Evolutionary conservation across 1,284 basidiomycete genomes (phyloP), one percentile per base, ranked within the genome.

Genomic region (Clitocybe nebularis): DNA sequence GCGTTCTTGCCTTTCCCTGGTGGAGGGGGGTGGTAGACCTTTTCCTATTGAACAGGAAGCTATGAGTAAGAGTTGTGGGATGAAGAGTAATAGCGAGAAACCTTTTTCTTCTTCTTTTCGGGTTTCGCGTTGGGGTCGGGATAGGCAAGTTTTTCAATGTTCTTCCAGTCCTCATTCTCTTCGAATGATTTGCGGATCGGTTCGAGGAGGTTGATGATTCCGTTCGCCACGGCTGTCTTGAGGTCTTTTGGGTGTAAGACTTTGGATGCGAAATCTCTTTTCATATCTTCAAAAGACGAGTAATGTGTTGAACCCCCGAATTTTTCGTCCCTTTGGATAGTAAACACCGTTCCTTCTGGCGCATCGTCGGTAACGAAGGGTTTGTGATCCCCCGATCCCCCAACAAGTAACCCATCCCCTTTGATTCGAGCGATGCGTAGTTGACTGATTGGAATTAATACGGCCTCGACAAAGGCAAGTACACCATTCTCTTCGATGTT

Each of bases 401-500:
- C 62, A 39, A 69, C 68, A 0, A 74, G 66, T 36, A 76, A 64
- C 6, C 63, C 10, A 17, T 58, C 59, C 4, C 69, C 76, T 13
- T 61, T 63, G 20, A 57, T 43, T 32, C 75, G 74, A 50, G 89
- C 85, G 21, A 84, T 59, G 17, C 85, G 77, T 30, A 95, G 66
- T 55, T 87, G 69, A 57, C 81, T 84, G 53, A 97, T 85, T 22
- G 95, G 95, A 57, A 98, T 87, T 43, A 98, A 66, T 21, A 98
- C 96, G 9, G 90, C 81, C 50, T 86, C 71, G 45, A 89, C 78
- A 71, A 99, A 99, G 1, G 92, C 77, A 4, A 99, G 77, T 0
- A 99, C 74, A 25, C 95, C 95, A 63, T 99, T 99, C 22, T 88
- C 90, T 38, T 84, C 77, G 24, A 85, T 71, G 56, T 89, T 93